A percentile compares a stretch with the other conserved stretches of the same genome.
Conservation (phyloP, 139 green algal genomes). For the Micromonas commoda region DNA sequence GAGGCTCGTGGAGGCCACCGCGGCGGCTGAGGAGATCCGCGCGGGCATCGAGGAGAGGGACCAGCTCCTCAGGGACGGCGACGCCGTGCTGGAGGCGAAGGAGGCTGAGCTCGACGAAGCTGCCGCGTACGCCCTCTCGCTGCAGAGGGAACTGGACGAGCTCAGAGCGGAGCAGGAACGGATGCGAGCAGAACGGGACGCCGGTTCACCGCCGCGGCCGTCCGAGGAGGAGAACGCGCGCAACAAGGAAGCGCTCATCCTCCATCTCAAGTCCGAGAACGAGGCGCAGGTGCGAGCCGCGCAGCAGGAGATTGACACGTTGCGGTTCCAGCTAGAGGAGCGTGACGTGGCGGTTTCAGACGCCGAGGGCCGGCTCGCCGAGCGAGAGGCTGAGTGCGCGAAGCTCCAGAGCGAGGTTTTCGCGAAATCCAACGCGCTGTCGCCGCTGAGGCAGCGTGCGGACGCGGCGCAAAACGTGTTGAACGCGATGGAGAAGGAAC, state of each 20-base stretch:
- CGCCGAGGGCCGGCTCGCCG: not conserved
- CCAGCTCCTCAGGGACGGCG: not conserved
- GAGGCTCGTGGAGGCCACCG: not conserved
- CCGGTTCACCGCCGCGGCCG: no score
- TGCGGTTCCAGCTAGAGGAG: not conserved
- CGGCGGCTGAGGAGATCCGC: not conserved
- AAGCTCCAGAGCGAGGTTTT: not conserved
- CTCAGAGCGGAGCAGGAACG: not conserved
- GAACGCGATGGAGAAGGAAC: not conserved
- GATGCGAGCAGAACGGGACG: no score
- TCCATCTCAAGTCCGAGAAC: not conserved
- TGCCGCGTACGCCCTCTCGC: not conserved
- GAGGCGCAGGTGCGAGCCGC: not conserved
- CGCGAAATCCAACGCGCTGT: not conserved
- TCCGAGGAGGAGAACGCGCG: not conserved
- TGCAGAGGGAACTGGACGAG: not conserved
- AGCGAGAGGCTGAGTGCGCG: not conserved
- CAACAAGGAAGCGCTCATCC: not conserved
- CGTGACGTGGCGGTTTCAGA: not conserved
- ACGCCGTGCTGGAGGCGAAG: not conserved
- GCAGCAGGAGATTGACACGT: not conserved
- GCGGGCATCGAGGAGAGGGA: not conserved
- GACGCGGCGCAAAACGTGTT: not conserved
- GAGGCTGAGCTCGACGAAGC: slow-evolving; percentile 3
- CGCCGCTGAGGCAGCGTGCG: not conserved